Conservation (phyloP, 768 basidiomycete species). For the Crucibulum laeve region DNA sequence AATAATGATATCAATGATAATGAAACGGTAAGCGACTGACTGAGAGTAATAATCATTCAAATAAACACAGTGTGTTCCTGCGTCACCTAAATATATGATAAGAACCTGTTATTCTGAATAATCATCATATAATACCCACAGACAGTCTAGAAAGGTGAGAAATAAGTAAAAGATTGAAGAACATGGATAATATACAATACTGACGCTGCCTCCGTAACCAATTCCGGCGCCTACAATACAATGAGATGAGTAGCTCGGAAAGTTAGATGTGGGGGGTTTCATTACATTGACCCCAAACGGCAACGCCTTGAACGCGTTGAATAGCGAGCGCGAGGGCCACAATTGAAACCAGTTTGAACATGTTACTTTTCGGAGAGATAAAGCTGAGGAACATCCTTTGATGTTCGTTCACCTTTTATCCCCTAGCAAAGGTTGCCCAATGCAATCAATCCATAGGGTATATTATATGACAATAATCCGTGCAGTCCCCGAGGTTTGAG, state of each 20-base stretch:
- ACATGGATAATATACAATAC: not conserved
- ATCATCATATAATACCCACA: constrained; percentile 9
- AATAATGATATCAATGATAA: not conserved
- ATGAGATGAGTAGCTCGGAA: not conserved
- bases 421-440: not conserved
- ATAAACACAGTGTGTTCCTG: constrained; percentile 22
- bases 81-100: constrained; percentile 15
- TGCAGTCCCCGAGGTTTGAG: too few relatives aligned
- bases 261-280: not conserved
- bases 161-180: not conserved
- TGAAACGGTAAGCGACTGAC: constrained; percentile 6
- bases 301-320: constrained; percentile 13
- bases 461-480: too few relatives aligned
- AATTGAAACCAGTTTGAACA: constrained; percentile 13
- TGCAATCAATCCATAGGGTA: too few relatives aligned
- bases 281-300: constrained; percentile 29
- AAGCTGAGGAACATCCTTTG: not conserved
- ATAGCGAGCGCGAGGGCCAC: constrained; percentile 12
- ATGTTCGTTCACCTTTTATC: not conserved
- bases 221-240: constrained; percentile 18
- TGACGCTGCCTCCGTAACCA: constrained; percentile 22
- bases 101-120: not conserved
- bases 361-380: constrained; percentile 2
- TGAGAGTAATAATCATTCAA: constrained; percentile 25
- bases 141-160: constrained; percentile 7